These are phyloP conservation scores for Huntiella bhutanensis DNA, from an alignment of 2,329 filamentous ascomycete species.

Conservation along the genomic window DNA sequence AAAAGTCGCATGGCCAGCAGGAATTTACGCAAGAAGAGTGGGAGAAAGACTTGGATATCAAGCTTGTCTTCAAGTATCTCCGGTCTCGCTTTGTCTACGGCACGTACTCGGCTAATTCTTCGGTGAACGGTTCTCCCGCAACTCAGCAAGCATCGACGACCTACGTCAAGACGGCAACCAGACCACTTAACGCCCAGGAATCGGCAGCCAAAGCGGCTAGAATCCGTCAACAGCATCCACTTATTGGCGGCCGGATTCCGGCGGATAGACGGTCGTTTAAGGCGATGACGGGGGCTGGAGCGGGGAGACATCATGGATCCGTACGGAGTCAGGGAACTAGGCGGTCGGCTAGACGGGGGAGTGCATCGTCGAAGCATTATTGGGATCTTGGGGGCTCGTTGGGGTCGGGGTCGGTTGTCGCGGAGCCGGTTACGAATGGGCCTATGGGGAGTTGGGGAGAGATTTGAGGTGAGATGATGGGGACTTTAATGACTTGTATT, in stretches of 20 bases:
- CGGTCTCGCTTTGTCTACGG: conserved; percentile 46
- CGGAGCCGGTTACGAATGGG: conserved; percentile 27
- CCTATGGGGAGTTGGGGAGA: conserved; percentile 67
- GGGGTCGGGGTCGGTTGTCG: conserved; percentile 52
- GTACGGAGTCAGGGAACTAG: conserved; percentile 81
- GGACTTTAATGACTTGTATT: too few relatives aligned
- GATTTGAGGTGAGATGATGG: conserved; percentile 19
- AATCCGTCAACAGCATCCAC: conserved; percentile 74
- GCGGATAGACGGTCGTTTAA: conserved; percentile 40
- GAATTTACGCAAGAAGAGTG: conserved; percentile 59
- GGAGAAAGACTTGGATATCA: conserved; percentile 81
- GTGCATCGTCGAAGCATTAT: conserved; percentile 62
- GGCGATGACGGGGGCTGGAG: conserved; percentile 26
- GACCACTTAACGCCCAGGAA: conserved; percentile 36
- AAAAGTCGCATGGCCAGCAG: not conserved
- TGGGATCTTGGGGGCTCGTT: conserved; percentile 79
- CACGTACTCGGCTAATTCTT: conserved; percentile 25
- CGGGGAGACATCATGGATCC: conserved; percentile 23
- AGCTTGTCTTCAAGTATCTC: conserved; percentile 79
- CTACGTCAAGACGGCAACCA: not conserved
- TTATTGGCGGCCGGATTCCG: conserved; percentile 44
- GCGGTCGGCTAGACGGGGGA: conserved; percentile 47
- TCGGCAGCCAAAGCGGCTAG: conserved; percentile 60
- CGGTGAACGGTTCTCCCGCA: conserved; percentile 20
- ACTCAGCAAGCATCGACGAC: conserved; percentile 23